Percentiles rank a stretch among this genome's conserved stretches.
phyloP scores from a whole-genome alignment of 2,329 filamentous ascomycete genomes.

The Talaromyces verruculosus region DNA sequence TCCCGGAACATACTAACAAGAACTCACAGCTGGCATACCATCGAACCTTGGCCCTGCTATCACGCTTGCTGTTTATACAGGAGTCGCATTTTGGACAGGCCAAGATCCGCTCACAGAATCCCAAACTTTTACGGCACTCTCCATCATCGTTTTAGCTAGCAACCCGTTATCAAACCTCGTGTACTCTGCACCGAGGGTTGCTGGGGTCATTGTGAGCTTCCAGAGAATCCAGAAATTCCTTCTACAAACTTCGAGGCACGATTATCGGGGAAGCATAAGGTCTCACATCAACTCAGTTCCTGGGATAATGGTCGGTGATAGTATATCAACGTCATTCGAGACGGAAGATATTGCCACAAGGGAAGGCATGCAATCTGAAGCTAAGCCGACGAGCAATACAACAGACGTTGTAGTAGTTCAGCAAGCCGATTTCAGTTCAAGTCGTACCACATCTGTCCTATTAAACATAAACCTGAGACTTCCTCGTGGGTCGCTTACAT shows the following conservation, averaged over 20 bases:
- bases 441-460: background rate
- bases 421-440: conserved; percentile 6
- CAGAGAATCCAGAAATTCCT: conserved; percentile 45
- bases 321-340: background rate
- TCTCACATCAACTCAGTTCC: no score
- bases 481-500: conserved; percentile 46
- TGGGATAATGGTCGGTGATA: no score
- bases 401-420: background rate
- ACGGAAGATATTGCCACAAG: background rate
- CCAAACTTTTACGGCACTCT: conserved; percentile 29
- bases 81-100: conserved; percentile 23
- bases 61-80: conserved; percentile 27
- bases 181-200: conserved; percentile 33
- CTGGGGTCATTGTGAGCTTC: conserved; percentile 42
- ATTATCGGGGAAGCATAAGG: conserved; percentile 30
- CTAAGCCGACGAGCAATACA: background rate
- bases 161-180: conserved; percentile 27
- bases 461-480: conserved; percentile 40
- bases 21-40: background rate
- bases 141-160: conserved; percentile 29
- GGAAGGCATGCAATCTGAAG: background rate
- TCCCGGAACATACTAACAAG: background rate
- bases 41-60: conserved; percentile 36
- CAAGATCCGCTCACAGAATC: conserved; percentile 29
- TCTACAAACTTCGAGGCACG: conserved; percentile 46